Evolutionary conservation across 306 rosid genomes (phyloP).

Genomic region (Sphenostylis stenocarpa): DNA sequence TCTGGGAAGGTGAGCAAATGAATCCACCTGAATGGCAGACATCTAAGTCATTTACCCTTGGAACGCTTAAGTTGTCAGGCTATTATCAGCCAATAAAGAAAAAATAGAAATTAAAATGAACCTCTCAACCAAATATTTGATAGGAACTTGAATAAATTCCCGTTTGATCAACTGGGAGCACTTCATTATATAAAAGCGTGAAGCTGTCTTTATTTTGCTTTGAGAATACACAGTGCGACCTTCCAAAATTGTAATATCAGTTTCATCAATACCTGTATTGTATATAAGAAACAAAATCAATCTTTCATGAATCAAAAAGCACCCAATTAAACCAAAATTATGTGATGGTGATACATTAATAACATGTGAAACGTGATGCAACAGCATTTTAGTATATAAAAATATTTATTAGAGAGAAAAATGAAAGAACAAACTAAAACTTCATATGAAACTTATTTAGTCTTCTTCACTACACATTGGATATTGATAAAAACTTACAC

Average conservation of each 20-base stretch:
- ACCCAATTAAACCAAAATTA: not conserved
- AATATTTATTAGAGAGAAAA: not conserved
- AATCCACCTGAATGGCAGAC: constrained; percentile 19
- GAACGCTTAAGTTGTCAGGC: constrained; percentile 1
- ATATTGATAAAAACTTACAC: not conserved
- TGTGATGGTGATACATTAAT: constrained; percentile 9
- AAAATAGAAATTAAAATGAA: constrained; percentile 30
- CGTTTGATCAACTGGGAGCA: constrained; percentile 42
- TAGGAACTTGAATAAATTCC: constrained; percentile 41
- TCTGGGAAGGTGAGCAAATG: not conserved
- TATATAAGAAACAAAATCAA: constrained; percentile 24
- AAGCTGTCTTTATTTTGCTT: constrained; percentile 63
- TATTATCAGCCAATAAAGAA: constrained; percentile 9
- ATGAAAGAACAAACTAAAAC: not conserved
- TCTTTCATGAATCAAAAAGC: constrained; percentile 22
- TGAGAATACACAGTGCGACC: constrained; percentile 61
- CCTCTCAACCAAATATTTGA: too few species aligned
- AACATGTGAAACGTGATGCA: constrained; percentile 24
- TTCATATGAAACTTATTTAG: not conserved
- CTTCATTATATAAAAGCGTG: constrained; percentile 62
- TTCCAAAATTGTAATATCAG: constrained; percentile 54
- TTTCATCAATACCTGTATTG: constrained; percentile 54
- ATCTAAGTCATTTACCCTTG: constrained; percentile 27
- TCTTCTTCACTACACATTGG: constrained; percentile 5
- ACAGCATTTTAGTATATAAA: not conserved